These are phyloP conservation scores for Plasmodium billcollinsi DNA, from an alignment of 169 alveolate species.

Conservation along the genomic window DNA sequence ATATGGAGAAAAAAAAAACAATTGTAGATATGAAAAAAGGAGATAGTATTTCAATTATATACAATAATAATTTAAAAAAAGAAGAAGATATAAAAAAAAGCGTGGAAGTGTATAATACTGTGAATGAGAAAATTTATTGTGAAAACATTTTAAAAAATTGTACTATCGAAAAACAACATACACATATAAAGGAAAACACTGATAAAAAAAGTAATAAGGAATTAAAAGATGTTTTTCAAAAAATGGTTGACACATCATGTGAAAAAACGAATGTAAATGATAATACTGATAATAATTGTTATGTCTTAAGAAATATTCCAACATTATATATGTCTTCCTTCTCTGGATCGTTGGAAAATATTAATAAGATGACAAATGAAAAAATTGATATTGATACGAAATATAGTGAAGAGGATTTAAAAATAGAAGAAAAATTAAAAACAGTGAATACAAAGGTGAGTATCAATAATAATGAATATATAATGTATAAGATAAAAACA, in stretches of 20 bases:
- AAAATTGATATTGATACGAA: not conserved
- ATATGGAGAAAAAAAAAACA: no score
- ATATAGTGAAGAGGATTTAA: not conserved
- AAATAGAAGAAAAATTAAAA: not conserved
- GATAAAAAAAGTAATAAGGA: no score
- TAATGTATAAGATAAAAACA: not conserved
- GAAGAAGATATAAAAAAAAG: not conserved
- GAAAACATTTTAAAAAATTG: not conserved
- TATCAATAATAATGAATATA: not conserved
- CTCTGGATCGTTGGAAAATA: not conserved
- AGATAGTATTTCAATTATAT: no score
- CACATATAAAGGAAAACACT: not conserved
- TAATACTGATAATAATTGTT: not conserved
- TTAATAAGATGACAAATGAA: slow-evolving; percentile 5
- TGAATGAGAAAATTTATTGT: not conserved
- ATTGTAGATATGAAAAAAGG: no score
- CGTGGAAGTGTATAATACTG: not conserved
- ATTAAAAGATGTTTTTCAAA: slow-evolving; percentile 3
- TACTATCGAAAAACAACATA: not conserved
- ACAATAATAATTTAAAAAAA: no score
- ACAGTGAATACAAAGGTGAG: not conserved
- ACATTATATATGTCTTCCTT: not conserved
- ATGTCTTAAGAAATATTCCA: slow-evolving; percentile 7
- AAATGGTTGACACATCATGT: not conserved
- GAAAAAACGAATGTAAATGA: not conserved